These are phyloP conservation scores for Acorus gramineus DNA, from an alignment of 106 monocot species.

Conservation along the genomic window DNA sequence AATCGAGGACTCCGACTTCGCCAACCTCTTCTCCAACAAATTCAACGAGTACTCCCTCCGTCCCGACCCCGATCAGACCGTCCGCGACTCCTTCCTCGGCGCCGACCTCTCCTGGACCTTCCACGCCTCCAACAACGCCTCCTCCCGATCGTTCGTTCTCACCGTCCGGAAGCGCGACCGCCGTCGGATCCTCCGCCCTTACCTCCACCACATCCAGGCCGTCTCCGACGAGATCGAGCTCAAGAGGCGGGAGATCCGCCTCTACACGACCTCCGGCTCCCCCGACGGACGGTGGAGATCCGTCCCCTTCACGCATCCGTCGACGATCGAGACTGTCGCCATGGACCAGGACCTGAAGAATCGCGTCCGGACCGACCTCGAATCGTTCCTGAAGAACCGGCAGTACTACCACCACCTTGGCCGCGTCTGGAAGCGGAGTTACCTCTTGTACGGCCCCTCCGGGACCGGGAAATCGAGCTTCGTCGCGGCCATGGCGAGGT, in stretches of 20 bases:
- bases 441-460: slow-evolving; percentile 61
- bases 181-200: slow-evolving; percentile 55
- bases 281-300: slow-evolving; percentile 19
- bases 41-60: slow-evolving; percentile 2
- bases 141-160: slow-evolving; percentile 24
- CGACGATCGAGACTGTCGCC: slow-evolving; percentile 48
- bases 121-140: slow-evolving; percentile 22
- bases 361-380: slow-evolving; percentile 39
- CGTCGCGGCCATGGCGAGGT: slow-evolving; percentile 60
- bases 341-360: slow-evolving; percentile 54
- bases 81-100: slow-evolving; percentile 38
- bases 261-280: slow-evolving; percentile 20
- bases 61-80: slow-evolving; percentile 3
- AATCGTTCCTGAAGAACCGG: slow-evolving; percentile 39
- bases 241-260: slow-evolving; percentile 27
- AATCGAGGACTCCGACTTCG: slow-evolving; percentile 47
- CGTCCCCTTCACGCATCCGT: slow-evolving; percentile 47
- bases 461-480: slow-evolving; percentile 71
- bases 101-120: slow-evolving; percentile 26
- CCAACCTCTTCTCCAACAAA: slow-evolving; percentile 24
- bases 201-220: slow-evolving; percentile 59
- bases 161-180: slow-evolving; percentile 43
- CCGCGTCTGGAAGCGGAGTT: slow-evolving; percentile 60
- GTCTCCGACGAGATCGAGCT: slow-evolving; percentile 37
- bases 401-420: slow-evolving; percentile 55